Evolutionary conservation across 257 asterid species (phyloP).

Genomic region (Solanum boliviense): DNA sequence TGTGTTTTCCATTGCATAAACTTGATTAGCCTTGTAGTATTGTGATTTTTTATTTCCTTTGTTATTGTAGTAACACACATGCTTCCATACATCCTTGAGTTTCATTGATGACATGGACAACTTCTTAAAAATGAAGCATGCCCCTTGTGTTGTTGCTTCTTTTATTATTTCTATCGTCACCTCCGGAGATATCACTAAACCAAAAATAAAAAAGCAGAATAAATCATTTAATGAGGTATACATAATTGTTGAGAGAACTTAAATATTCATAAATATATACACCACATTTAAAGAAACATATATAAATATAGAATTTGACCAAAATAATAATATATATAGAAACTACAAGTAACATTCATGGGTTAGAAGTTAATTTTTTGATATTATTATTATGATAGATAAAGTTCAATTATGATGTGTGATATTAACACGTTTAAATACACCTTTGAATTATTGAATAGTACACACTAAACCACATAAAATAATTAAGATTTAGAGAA

Average conservation of each 20-base stretch:
- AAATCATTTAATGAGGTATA: not conserved
- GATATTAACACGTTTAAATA: no score
- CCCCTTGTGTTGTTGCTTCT: slow-evolving; percentile 29
- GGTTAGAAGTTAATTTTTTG: not conserved
- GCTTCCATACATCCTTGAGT: slow-evolving; percentile 33
- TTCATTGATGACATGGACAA: slow-evolving; percentile 20
- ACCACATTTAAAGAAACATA: no score
- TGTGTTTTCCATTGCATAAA: not conserved
- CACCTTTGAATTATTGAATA: not conserved
- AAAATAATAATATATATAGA: no score
- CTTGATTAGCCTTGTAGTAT: not conserved
- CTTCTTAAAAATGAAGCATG: slow-evolving; percentile 18
- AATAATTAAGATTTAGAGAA: not conserved
- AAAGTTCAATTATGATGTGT: not conserved
- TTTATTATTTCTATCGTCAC: slow-evolving; percentile 6
- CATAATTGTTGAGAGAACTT: not conserved
- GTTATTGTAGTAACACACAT: slow-evolving; percentile 5
- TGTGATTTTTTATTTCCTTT: not conserved
- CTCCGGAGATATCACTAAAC: slow-evolving; percentile 21
- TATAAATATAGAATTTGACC: no score
- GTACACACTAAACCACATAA: not conserved
- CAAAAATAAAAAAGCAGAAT: not conserved
- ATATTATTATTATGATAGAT: not conserved
- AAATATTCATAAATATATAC: no score
- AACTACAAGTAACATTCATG: no score